Evolutionary conservation across 768 basidiomycete species (phyloP).

Genomic region (Kwoniella dejecticola): DNA sequence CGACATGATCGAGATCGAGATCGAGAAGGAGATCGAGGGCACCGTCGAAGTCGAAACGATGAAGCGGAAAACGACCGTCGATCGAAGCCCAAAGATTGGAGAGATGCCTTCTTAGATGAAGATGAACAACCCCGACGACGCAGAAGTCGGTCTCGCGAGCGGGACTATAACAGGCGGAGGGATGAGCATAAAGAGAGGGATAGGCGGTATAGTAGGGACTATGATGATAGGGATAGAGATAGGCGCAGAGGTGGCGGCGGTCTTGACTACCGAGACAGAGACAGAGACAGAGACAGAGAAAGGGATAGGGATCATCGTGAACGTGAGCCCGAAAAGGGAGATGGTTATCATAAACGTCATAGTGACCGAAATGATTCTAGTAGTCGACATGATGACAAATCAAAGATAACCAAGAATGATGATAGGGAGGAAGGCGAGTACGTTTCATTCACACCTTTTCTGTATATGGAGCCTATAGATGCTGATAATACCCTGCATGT

Average conservation of each 20-base stretch:
- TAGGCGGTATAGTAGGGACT: conserved; percentile 25
- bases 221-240: conserved; percentile 46
- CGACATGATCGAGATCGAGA: conserved; percentile 18
- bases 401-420: conserved; percentile 59
- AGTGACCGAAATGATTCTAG: conserved; percentile 37
- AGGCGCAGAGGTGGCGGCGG: conserved; percentile 56
- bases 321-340: conserved; percentile 36
- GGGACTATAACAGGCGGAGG: conserved; percentile 23
- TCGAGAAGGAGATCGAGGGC: background rate
- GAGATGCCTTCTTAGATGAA: conserved; percentile 53
- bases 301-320: conserved; percentile 34
- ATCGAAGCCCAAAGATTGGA: conserved; percentile 51
- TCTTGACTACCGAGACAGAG: conserved; percentile 41
- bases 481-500: conserved; percentile 38
- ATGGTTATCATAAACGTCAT: conserved; percentile 30
- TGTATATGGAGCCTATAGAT: conserved; percentile 58
- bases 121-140: conserved; percentile 29
- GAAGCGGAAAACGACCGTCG: conserved; percentile 20
- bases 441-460: conserved; percentile 18
- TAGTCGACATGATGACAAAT: conserved; percentile 54
- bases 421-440: conserved; percentile 85
- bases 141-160: conserved; percentile 22
- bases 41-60: background rate
- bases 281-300: conserved; percentile 28
- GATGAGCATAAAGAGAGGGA: conserved; percentile 24